Conservation (phyloP, 1,284 basidiomycete species). For the Moniliophthora roreri region DNA sequence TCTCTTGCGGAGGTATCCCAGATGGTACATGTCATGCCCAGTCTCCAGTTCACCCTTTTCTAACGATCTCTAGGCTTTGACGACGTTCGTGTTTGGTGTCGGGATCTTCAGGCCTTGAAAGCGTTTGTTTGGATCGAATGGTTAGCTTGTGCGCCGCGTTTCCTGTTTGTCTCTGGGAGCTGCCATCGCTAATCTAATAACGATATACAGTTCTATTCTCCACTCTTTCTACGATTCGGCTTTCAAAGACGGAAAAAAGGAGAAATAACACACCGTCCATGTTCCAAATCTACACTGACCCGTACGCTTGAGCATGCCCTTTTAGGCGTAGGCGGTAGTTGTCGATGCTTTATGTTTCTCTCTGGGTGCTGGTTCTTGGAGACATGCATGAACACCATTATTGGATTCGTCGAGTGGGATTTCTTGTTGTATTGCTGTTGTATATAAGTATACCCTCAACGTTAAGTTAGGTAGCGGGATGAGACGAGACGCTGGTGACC, state of each 20-base stretch:
- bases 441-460: too few species aligned
- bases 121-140: conserved; percentile 60
- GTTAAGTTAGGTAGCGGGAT: too few species aligned
- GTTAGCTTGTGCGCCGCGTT: conserved; percentile 41
- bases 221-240: conserved; percentile 40
- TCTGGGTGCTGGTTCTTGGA: too few species aligned
- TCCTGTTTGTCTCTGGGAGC: neutral
- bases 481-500: too few species aligned
- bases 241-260: conserved; percentile 39
- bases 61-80: conserved; percentile 34
- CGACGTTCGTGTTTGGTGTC: conserved; percentile 52
- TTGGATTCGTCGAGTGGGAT: too few species aligned
- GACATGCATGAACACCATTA: too few species aligned
- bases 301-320: too few species aligned
- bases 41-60: neutral
- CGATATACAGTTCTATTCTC: conserved; percentile 40
- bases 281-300: conserved; percentile 31
- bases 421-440: too few species aligned
- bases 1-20: conserved; percentile 52
- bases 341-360: conserved; percentile 25
- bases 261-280: conserved; percentile 49
- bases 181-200: conserved; percentile 1
- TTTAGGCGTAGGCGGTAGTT: too few species aligned
- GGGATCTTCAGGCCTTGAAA: conserved; percentile 52
- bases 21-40: conserved; percentile 30